Percentiles rank a stretch among this genome's conserved stretches.
Evolutionary conservation across 768 basidiomycete species (phyloP).

Genomic region (Pisolithus orientalis): DNA sequence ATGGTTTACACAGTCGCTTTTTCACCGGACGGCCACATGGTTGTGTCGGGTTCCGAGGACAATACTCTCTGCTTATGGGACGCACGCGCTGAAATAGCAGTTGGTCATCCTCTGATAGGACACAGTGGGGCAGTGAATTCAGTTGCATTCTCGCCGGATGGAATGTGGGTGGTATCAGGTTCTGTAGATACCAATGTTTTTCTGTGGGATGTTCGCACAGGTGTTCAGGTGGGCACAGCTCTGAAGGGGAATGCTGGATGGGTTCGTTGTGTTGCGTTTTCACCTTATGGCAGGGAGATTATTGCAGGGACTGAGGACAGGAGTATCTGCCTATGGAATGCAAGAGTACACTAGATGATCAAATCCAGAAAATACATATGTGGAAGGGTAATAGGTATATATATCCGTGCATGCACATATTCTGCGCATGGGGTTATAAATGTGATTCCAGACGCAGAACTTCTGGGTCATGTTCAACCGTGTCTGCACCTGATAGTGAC

Average conservation of each 20-base stretch:
- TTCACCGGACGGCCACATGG: not conserved
- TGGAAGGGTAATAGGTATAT: too few species aligned
- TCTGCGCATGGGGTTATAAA: too few species aligned
- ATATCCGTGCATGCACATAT: too few species aligned
- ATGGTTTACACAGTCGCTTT: not conserved
- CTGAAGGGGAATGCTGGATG: not conserved
- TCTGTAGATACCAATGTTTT: not conserved
- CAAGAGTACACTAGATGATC: not conserved
- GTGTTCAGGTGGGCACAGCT: not conserved
- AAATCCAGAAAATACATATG: not conserved
- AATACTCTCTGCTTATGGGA: not conserved
- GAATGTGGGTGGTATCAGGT: not conserved
- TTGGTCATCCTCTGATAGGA: not conserved
- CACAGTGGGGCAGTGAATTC: not conserved
- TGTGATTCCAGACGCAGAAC: not conserved
- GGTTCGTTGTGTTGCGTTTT: not conserved
- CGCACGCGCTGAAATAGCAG: not conserved
- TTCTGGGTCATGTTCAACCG: too few species aligned
- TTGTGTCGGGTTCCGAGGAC: conserved; percentile 1
- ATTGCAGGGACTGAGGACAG: not conserved
- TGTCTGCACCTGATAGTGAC: too few species aligned
- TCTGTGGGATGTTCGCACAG: not conserved
- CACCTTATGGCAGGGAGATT: not conserved
- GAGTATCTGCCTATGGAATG: not conserved
- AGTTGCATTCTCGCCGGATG: conserved; percentile 1